Conservation (phyloP, 139 green algal genomes). For the Nannochloris sp. region DNA sequence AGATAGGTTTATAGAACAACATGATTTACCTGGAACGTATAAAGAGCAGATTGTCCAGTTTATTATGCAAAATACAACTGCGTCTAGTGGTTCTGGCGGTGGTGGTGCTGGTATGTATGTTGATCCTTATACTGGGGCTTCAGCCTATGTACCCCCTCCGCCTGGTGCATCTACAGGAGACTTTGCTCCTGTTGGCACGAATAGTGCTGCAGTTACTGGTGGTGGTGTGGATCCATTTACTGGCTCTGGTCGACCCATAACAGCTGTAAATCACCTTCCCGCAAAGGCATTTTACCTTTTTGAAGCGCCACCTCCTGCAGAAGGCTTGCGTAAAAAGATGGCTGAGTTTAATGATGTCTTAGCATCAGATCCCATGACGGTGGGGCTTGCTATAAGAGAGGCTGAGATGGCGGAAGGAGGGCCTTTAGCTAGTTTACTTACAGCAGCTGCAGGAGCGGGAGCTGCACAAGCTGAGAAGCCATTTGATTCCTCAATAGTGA, state of each 20-base stretch:
- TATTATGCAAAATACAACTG: conserved; percentile 70
- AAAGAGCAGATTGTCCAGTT: conserved; percentile 84
- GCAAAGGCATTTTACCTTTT: conserved; percentile 37
- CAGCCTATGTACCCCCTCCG: conserved; percentile 7
- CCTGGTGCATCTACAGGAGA: neutral
- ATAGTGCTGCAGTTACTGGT: neutral
- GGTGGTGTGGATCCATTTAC: conserved; percentile 34
- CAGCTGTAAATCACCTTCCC: conserved; percentile 8
- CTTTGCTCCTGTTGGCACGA: neutral
- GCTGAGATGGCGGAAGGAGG: conserved; percentile 31
- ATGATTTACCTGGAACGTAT: conserved; percentile 73
- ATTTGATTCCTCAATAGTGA: neutral
- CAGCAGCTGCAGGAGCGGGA: neutral
- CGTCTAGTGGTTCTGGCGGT: neutral
- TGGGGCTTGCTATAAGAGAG: conserved; percentile 30
- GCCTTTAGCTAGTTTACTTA: conserved; percentile 38
- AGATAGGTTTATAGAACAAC: conserved; percentile 70
- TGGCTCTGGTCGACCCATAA: neutral
- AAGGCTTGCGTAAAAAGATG: conserved; percentile 38
- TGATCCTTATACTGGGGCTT: conserved; percentile 28
- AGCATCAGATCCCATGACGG: neutral
- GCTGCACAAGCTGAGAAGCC: neutral
- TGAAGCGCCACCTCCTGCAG: conserved; percentile 35
- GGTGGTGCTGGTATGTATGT: conserved; percentile 1
- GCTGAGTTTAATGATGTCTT: conserved; percentile 6